Conservation (phyloP, 129 eudicot species). For the Pulicaria dysenterica region DNA sequence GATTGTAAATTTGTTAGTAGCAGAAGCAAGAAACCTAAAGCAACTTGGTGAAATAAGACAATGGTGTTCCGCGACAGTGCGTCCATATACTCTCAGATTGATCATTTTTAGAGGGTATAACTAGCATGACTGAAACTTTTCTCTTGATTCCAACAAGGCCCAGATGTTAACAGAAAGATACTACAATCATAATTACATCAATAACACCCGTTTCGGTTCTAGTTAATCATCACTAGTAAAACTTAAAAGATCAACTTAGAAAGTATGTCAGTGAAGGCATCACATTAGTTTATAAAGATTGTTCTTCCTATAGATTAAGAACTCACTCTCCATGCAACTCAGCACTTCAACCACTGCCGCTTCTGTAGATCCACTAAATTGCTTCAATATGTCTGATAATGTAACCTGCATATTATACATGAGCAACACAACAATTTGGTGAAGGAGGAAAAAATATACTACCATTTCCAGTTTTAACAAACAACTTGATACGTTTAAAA, state of each 20-base stretch:
- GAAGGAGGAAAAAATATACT: not conserved
- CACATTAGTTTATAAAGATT: slow-evolving; percentile 58
- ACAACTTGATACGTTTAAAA: not conserved
- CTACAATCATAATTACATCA: not conserved
- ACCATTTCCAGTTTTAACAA: not conserved
- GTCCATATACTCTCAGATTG: too few species aligned
- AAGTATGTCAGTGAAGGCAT: not conserved
- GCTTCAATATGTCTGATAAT: slow-evolving; percentile 54
- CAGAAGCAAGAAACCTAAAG: too few species aligned
- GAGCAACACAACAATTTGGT: not conserved
- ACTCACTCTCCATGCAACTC: slow-evolving; percentile 66
- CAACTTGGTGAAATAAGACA: too few species aligned
- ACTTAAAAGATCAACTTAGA: not conserved
- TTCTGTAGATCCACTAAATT: slow-evolving; percentile 60
- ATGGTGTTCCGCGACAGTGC: too few species aligned
- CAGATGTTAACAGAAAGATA: not conserved
- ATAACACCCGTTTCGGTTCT: not conserved
- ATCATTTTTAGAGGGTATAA: not conserved
- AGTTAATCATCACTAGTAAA: not conserved
- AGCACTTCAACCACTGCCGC: slow-evolving; percentile 48
- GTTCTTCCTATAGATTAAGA: slow-evolving; percentile 67
- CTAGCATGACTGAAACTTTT: not conserved
- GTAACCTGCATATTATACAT: slow-evolving; percentile 52
- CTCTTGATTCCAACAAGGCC: not conserved
- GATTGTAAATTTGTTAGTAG: too few species aligned